These are phyloP conservation scores for Thermothelomyces thermophilus DNA, from an alignment of 2,329 filamentous ascomycete genomes.

Conservation along the genomic window DNA sequence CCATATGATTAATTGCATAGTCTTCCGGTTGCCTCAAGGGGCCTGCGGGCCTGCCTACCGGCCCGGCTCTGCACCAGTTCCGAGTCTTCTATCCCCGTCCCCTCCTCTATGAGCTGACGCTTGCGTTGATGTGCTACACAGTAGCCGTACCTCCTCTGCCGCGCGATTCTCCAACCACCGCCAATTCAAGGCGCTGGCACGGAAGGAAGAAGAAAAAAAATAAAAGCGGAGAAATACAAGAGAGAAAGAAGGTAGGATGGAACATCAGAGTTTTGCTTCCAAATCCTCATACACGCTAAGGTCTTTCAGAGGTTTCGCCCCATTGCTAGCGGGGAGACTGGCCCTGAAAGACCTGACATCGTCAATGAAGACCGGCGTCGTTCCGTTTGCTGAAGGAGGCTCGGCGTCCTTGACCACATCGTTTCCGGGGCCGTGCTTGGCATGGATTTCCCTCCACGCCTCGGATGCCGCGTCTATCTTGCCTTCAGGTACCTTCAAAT, in stretches of 20 bases:
- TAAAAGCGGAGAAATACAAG: too few relatives aligned
- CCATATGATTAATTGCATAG: too few relatives aligned
- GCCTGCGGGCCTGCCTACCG: too few relatives aligned
- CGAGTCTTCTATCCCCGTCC: not conserved
- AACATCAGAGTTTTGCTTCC: slow-evolving; percentile 65
- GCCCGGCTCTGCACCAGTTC: not conserved
- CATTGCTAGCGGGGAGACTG: slow-evolving; percentile 62
- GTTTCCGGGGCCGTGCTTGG: slow-evolving; percentile 27
- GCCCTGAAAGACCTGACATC: slow-evolving; percentile 80
- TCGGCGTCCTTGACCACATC: slow-evolving; percentile 22
- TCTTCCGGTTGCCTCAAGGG: too few relatives aligned
- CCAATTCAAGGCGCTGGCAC: too few relatives aligned
- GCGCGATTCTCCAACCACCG: too few relatives aligned
- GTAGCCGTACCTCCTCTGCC: too few relatives aligned
- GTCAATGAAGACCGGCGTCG: slow-evolving; percentile 57
- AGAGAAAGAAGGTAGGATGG: too few relatives aligned
- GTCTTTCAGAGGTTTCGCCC: slow-evolving; percentile 65
- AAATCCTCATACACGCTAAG: slow-evolving; percentile 80
- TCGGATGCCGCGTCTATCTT: slow-evolving; percentile 39
- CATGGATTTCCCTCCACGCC: slow-evolving; percentile 32
- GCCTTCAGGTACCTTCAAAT: slow-evolving; percentile 42
- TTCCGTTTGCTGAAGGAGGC: slow-evolving; percentile 40
- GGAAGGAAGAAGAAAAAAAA: too few relatives aligned
- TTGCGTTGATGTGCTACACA: not conserved
- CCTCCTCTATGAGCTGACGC: not conserved